Evolutionary conservation across 2,329 filamentous ascomycete genomes (phyloP), one percentile per base, ranked within the genome.

Genomic region (Monosporascus sp.): DNA sequence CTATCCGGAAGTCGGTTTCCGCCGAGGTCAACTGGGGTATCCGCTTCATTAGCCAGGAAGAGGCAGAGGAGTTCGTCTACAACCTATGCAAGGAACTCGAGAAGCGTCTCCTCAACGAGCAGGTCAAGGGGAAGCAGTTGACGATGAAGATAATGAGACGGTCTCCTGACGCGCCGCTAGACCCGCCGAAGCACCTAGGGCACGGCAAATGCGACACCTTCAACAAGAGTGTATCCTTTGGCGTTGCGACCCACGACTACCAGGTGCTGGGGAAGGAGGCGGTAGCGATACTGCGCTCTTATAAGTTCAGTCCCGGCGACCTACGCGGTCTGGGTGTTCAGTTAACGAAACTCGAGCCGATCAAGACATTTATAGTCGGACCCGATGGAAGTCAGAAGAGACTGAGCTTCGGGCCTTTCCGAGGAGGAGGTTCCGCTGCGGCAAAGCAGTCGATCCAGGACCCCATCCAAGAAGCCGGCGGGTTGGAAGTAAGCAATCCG

Each of bases 11-110:
- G 67, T 97, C 93, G 0, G 91, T 99, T 0, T 97, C 94, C 2
- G 93, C 93, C 1, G 94, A 99, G 68, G 91, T 99, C 57, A 99
- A 94, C 64, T 99, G 94, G 94, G 94, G 95, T 3, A 96, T 99
- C 52, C 86, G 94, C 6, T 99, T 99, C 67, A 84, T 94, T 61
- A 95, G 82, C 56, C 91, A 97, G 65, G 80, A 83, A n/a, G 93
- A 99, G 70, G 92, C 91, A 0, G 93, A 97, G 55, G 90, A 95
- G 59, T 99, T 99, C 68, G 81, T 97, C 31, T 76, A 84, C 56
- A 94, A 90, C 59, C 75, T 99, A 0, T 94, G 90, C 65, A 86
- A 86, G 52, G 94, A 99, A 69, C 74, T 99, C 7, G 86, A 92
- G 61, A 87, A 86, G 52, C 82, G 94, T 1, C 74, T 99, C 19